Evolutionary conservation across 129 eudicot genomes (phyloP).

Genomic region (Tagetes patula): DNA sequence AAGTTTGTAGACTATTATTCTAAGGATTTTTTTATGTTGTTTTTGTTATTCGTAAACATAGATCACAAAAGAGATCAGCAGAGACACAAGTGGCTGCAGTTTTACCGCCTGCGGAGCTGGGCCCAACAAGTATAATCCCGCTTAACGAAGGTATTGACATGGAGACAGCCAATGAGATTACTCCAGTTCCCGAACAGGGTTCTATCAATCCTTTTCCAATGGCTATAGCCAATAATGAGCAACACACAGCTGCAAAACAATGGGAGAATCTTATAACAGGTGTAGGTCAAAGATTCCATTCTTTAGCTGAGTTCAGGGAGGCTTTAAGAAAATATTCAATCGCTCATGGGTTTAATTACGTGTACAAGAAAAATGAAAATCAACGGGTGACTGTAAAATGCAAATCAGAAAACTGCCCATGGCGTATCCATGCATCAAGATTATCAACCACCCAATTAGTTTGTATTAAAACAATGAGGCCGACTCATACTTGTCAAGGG

Average conservation of each 20-base stretch:
- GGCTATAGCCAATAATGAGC: constrained; percentile 16
- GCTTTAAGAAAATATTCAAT: constrained; percentile 40
- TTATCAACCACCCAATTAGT: constrained; percentile 38
- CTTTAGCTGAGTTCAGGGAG: constrained; percentile 38
- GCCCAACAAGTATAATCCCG: constrained; percentile 9
- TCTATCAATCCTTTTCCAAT: constrained; percentile 31
- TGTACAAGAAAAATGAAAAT: constrained; percentile 39
- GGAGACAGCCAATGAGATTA: constrained; percentile 29
- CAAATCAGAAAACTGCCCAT: constrained; percentile 37
- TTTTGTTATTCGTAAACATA: constrained; percentile 13
- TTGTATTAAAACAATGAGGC: constrained; percentile 38
- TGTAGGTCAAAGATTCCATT: constrained; percentile 42
- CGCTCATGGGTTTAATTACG: constrained; percentile 38
- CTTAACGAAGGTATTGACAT: constrained; percentile 33
- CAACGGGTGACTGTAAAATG: constrained; percentile 43
- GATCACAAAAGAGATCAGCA: constrained; percentile 33
- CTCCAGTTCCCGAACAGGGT: constrained; percentile 4
- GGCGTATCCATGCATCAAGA: constrained; percentile 42
- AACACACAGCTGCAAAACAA: constrained; percentile 30
- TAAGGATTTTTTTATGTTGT: constrained; percentile 4
- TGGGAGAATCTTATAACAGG: constrained; percentile 47
- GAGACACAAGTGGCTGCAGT: constrained; percentile 27
- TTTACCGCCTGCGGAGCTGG: constrained; percentile 23
- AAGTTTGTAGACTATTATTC: not conserved
- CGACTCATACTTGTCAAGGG: constrained; percentile 37